Evolutionary conservation across 306 rosid species (phyloP), one percentile per base, ranked within the genome.

Genomic region (Rubus idaeus): DNA sequence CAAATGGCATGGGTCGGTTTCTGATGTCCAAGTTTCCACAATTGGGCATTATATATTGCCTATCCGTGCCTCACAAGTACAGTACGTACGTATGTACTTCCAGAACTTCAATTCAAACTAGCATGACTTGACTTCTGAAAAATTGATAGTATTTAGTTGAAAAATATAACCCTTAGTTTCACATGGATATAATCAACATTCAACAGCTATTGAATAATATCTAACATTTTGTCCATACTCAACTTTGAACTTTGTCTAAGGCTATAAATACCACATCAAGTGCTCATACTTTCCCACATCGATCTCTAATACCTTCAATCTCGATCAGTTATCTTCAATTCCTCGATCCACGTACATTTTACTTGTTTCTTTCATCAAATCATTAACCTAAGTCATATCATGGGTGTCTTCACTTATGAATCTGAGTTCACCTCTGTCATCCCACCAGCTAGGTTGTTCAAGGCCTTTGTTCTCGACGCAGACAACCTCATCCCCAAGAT

Each of bases 401-500:
- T 77, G 35, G 56, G 79, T 73, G 74, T 46, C 45, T 44, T 69
- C 55, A 74, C 70, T 64, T 76, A 87, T 3, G 79, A 77, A 20
- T 60, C 39, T 5, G 83, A 84, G 13, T 77, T 76, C 79, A 74
- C 83, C 68, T 84, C 82, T 0, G 64, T 76, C 53, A 82, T 89
- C 23, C 52, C 91, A 0, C 85, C 83, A 5, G 0, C 82, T 6
- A 85, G 79, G 77, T 76, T 87, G 18, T 87, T 79, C 90, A 88
- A 86, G 83, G 85, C 90, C 50, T 65, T 88, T 26, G 44, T 84
- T 13, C 9, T 67, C 6, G 86, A 86, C 68, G 55, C 65, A 5
- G 84, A 82, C 30, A 80, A 74, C 53, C 77, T 90, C 68, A 44
- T 90, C 74, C 86, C 89, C 3, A 84, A 86, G 66, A 49, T 83